phyloP scores from a whole-genome alignment of 2,329 filamentous ascomycete genomes.

The Ophiosphaerella narmari region DNA sequence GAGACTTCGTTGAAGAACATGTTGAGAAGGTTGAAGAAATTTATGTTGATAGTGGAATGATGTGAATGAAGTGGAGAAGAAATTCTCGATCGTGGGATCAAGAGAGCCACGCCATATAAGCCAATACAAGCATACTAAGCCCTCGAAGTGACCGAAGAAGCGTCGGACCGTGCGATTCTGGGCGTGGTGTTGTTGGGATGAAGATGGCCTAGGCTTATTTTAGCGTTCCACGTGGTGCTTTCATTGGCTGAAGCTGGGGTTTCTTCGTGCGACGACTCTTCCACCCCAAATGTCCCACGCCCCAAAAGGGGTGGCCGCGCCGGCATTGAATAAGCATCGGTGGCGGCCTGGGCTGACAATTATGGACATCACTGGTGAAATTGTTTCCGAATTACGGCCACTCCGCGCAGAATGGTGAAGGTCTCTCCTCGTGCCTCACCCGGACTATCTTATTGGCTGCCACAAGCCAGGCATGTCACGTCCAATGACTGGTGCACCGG shows the following conservation, averaged over 20 bases:
- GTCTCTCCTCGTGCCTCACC: conserved; percentile 3
- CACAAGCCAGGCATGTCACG: not conserved
- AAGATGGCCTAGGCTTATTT: not conserved
- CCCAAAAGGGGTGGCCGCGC: not conserved
- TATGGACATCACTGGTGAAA: conserved; percentile 1
- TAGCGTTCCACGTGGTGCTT: conserved; percentile 5
- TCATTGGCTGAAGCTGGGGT: conserved; percentile 4
- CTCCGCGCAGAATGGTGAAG: conserved; percentile 2
- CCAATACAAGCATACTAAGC: conserved; percentile 1
- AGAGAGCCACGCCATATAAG: conserved; percentile 1
- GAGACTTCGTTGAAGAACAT: too few relatives aligned
- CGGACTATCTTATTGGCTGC: not conserved
- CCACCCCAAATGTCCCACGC: not conserved
- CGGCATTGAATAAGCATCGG: conserved; percentile 9
- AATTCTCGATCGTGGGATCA: not conserved
- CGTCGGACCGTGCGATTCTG: conserved; percentile 1
- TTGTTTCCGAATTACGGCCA: not conserved
- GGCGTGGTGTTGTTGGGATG: not conserved
- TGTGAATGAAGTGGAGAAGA: too few relatives aligned
- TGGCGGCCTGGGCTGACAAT: conserved; percentile 12
- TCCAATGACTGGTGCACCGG: not conserved
- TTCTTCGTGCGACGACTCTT: not conserved
- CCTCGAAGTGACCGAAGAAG: not conserved
- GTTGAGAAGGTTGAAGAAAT: too few relatives aligned
- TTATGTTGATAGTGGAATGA: too few relatives aligned